These are phyloP conservation scores for Colletotrichum sp. DNA, from an alignment of 2,329 filamentous ascomycete genomes.

Conservation along the genomic window DNA sequence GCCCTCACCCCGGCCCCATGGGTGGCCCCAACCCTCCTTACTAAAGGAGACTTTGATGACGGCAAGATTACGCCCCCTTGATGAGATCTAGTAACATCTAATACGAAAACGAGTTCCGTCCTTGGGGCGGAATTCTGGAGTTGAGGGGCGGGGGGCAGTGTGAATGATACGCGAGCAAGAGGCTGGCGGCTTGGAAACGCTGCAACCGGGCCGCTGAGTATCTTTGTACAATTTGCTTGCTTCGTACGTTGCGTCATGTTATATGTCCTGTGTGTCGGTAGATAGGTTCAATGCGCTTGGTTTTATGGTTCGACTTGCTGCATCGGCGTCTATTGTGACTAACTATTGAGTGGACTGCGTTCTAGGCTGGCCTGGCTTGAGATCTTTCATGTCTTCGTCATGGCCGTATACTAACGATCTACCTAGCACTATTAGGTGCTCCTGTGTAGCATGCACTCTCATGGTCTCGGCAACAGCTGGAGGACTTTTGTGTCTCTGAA, in stretches of 20 bases:
- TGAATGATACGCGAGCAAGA: conserved; percentile 15
- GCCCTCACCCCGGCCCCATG: conserved; percentile 36
- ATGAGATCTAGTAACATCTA: conserved; percentile 22
- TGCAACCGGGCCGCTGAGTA: conserved; percentile 1
- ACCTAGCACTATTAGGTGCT: neutral
- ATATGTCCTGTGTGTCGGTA: conserved; percentile 19
- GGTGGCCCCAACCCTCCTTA: conserved; percentile 53
- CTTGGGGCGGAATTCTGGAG: conserved; percentile 13
- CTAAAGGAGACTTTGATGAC: conserved; percentile 34
- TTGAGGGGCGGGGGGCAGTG: conserved; percentile 20
- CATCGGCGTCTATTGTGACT: neutral
- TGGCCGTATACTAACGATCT: neutral
- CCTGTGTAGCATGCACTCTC: neutral
- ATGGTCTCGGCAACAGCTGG: neutral
- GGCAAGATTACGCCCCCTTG: conserved; percentile 16
- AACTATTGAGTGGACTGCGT: neutral
- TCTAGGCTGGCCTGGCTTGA: neutral
- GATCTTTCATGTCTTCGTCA: neutral
- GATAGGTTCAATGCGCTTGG: conserved; percentile 20
- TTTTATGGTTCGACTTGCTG: conserved; percentile 1
- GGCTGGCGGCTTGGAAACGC: conserved; percentile 5
- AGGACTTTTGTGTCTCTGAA: neutral
- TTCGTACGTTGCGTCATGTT: conserved; percentile 20
- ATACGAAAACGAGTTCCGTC: conserved; percentile 15
- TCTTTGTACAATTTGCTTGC: conserved; percentile 21